phyloP scores from a whole-genome alignment of 768 basidiomycete species.

The Leccinum longicurvipes region DNA sequence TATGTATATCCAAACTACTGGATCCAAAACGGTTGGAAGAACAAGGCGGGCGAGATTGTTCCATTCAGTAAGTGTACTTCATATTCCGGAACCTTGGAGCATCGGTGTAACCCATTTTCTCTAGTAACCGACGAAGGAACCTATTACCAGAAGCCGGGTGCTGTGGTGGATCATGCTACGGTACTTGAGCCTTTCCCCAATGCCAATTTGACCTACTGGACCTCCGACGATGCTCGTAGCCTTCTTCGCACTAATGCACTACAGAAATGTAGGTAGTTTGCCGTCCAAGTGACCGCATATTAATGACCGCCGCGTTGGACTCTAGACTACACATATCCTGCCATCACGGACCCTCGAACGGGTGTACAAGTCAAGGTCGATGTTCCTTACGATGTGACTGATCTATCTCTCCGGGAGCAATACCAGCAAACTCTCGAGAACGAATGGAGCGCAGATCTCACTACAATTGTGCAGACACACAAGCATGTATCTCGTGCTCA shows the following conservation, averaged over 20 bases:
- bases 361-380: slow-evolving; percentile 11
- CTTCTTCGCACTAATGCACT: not conserved
- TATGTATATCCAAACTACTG: slow-evolving; percentile 20
- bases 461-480: not conserved
- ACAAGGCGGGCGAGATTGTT: not conserved
- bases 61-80: slow-evolving; percentile 9
- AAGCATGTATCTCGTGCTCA: not conserved
- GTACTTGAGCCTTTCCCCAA: slow-evolving; percentile 15
- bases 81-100: not conserved
- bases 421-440: slow-evolving; percentile 5
- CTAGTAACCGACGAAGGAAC: slow-evolving; percentile 2
- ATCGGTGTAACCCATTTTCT: not conserved
- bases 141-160: not conserved
- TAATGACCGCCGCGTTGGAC: not conserved
- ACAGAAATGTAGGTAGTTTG: slow-evolving; percentile 6
- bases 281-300: not conserved
- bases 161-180: not conserved
- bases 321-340: slow-evolving; percentile 22
- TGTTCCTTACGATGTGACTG: slow-evolving; percentile 3
- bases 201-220: slow-evolving; percentile 8
- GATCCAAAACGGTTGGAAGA: slow-evolving; percentile 13
- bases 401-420: slow-evolving; percentile 2
- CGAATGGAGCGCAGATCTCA: not conserved
- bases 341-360: slow-evolving; percentile 8
- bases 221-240: slow-evolving; percentile 9